phyloP scores from a whole-genome alignment of 2,329 filamentous ascomycete species.

The Beauveria scarabaeidicola region DNA sequence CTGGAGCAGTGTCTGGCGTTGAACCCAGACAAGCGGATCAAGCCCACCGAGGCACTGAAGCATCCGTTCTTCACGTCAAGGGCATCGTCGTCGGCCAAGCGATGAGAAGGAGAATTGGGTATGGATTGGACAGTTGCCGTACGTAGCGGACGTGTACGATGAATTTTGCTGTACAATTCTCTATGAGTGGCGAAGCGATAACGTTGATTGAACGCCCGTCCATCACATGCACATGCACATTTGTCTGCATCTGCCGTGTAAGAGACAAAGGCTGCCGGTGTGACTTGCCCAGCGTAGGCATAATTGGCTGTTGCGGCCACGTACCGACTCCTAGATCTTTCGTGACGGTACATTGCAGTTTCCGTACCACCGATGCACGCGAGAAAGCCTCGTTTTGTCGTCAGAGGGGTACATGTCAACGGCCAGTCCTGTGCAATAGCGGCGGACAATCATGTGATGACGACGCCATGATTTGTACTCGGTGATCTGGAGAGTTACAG shows the following conservation, averaged over 20 bases:
- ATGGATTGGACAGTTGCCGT: background rate
- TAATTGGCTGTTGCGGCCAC: background rate
- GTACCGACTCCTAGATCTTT: background rate
- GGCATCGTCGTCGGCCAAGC: slow-evolving; percentile 14
- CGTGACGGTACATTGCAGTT: background rate
- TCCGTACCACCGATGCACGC: background rate
- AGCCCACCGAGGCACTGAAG: slow-evolving; percentile 73
- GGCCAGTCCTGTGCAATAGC: background rate
- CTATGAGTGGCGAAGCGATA: background rate
- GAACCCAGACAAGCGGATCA: slow-evolving; percentile 88
- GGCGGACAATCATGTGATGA: background rate
- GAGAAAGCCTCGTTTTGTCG: background rate
- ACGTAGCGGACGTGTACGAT: background rate
- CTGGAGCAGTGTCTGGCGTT: slow-evolving; percentile 80
- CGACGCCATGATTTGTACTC: background rate
- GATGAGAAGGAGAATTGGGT: slow-evolving; percentile 10
- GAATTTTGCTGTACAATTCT: background rate
- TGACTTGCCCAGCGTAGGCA: background rate
- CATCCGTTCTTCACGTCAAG: slow-evolving; percentile 71
- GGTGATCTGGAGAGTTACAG: background rate
- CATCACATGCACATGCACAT: background rate
- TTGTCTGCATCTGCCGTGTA: background rate
- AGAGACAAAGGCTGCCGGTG: background rate
- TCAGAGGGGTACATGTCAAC: background rate
- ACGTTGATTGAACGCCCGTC: background rate